Percentiles rank a stretch among this genome's conserved stretches.
Evolutionary conservation across 345 rosid species (phyloP).

Genomic region (Euphorbia peplus): DNA sequence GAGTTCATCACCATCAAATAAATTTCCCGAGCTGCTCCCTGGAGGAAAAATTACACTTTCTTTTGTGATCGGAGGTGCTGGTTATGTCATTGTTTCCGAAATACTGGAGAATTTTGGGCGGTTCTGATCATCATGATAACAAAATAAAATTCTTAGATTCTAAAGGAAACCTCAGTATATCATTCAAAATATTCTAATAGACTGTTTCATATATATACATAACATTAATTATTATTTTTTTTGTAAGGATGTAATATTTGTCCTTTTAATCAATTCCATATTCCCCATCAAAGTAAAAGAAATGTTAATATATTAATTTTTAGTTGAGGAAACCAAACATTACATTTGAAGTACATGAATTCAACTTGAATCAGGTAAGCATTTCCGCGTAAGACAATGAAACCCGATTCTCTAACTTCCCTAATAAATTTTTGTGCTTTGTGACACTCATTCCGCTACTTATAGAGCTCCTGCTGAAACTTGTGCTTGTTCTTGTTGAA

Average conservation of each 20-base stretch:
- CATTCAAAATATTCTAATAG: background rate
- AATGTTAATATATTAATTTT: too few species aligned
- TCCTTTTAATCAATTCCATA: too few species aligned
- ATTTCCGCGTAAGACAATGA: too few species aligned
- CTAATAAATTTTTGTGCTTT: background rate
- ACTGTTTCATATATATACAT: too few species aligned
- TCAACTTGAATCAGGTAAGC: too few species aligned
- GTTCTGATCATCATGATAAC: background rate
- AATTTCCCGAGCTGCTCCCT: conserved; percentile 50
- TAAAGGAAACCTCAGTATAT: background rate
- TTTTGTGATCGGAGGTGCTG: conserved; percentile 58
- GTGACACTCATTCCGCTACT: conserved; percentile 10
- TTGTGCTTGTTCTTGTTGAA: conserved; percentile 11
- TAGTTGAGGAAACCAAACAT: too few species aligned
- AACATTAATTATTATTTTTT: too few species aligned
- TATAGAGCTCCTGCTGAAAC: conserved; percentile 15
- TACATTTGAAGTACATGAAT: too few species aligned
- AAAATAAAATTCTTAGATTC: background rate
- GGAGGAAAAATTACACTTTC: conserved; percentile 70
- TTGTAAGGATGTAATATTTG: too few species aligned
- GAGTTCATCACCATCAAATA: conserved; percentile 31
- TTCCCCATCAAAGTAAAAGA: too few species aligned
- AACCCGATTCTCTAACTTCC: background rate
- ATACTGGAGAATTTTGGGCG: conserved; percentile 35
- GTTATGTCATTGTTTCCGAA: conserved; percentile 58